Percentiles rank a stretch among this genome's conserved stretches.
Conservation (phyloP, 805 yeast species). For the Suhomyces faveliae region DNA sequence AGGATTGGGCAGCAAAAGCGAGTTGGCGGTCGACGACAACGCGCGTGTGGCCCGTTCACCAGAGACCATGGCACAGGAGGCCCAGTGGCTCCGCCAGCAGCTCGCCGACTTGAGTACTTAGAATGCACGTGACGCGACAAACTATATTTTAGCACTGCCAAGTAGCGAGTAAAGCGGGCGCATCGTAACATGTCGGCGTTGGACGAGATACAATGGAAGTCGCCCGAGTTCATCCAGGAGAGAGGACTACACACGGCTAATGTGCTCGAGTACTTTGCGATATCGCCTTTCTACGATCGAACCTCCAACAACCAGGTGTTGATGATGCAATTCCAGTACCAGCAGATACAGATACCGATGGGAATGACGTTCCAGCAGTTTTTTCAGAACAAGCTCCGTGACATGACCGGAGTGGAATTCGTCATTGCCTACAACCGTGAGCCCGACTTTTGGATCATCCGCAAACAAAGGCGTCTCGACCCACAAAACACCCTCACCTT, state of each 20-base stretch:
- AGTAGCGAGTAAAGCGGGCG: neutral
- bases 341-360: constrained; percentile 37
- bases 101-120: neutral
- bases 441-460: constrained; percentile 89
- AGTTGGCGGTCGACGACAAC: constrained; percentile 40
- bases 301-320: constrained; percentile 92
- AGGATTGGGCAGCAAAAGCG: neutral
- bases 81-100: constrained; percentile 45
- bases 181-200: constrained; percentile 20
- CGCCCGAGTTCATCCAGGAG: constrained; percentile 95
- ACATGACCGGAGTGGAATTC: constrained; percentile 86
- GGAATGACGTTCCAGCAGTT: constrained; percentile 33
- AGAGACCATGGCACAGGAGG: constrained; percentile 73
- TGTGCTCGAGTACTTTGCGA: constrained; percentile 88
- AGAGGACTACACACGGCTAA: constrained; percentile 85
- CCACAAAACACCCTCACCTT: constrained; percentile 52
- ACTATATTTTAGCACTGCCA: neutral
- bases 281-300: constrained; percentile 93
- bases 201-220: constrained; percentile 94
- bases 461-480: constrained; percentile 70
- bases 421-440: constrained; percentile 72
- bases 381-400: constrained; percentile 57
- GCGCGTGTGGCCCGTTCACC: constrained; percentile 55
- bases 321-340: constrained; percentile 92
- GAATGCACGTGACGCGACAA: neutral